phyloP scores from a whole-genome alignment of 352 stramenopile genomes.

The Phytophthora pinifolia region DNA sequence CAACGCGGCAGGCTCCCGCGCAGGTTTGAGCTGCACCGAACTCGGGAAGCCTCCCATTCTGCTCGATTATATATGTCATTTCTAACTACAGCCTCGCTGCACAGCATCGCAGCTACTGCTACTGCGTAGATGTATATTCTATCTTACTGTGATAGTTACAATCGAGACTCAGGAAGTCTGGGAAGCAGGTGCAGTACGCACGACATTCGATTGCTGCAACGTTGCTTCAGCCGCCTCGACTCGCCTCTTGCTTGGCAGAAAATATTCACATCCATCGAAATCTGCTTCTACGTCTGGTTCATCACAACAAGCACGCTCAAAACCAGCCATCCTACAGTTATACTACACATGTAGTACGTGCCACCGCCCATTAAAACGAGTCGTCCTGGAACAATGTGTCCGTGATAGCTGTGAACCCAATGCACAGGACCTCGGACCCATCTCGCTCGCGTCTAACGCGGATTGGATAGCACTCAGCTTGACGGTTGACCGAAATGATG shows the following conservation, averaged over 20 bases:
- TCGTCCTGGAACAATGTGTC: conserved; percentile 68
- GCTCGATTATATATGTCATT: conserved; percentile 11
- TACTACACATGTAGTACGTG: no score
- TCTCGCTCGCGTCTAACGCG: conserved; percentile 44
- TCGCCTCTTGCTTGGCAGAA: neutral
- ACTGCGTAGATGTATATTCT: no score
- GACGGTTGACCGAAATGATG: conserved; percentile 46
- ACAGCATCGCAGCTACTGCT: no score
- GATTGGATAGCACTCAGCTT: conserved; percentile 67
- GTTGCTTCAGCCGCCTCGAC: no score
- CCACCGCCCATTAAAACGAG: conserved; percentile 51
- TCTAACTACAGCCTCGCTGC: neutral
- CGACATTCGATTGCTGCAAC: no score
- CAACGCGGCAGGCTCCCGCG: conserved; percentile 37
- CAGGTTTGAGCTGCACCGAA: conserved; percentile 26
- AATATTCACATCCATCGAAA: conserved; percentile 2
- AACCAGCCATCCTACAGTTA: conserved; percentile 11
- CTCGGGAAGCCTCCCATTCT: conserved; percentile 41
- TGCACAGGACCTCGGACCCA: conserved; percentile 54
- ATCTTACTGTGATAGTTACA: no score
- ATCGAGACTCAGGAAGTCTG: no score
- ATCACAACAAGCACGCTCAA: conserved; percentile 6
- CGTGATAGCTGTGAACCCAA: conserved; percentile 66
- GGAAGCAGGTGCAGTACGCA: no score
- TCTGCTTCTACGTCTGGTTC: conserved; percentile 3